These are phyloP conservation scores for Vaccinium vitisidaea DNA, from an alignment of 148 eudicot genomes.

Conservation along the genomic window DNA sequence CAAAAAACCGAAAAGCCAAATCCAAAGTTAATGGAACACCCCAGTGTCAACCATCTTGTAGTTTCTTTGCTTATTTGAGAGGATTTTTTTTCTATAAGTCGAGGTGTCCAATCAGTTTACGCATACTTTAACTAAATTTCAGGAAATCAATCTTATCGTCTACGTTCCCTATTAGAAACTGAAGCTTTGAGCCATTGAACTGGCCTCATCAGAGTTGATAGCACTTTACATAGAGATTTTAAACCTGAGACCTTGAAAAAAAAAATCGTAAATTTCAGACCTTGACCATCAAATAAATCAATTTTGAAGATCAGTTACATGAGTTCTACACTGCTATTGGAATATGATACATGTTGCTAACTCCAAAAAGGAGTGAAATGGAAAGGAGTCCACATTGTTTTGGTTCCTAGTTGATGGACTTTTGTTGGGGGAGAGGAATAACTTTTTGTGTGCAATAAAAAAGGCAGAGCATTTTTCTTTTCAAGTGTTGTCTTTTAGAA, in stretches of 20 bases:
- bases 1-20: no score
- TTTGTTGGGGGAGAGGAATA: slow-evolving; percentile 44
- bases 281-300: not conserved
- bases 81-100: no score
- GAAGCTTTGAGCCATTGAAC: not conserved
- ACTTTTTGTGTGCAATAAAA: slow-evolving; percentile 27
- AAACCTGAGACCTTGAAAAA: not conserved
- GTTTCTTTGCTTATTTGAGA: not conserved
- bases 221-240: not conserved
- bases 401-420: slow-evolving; percentile 48
- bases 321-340: not conserved
- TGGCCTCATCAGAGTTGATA: not conserved
- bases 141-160: not conserved
- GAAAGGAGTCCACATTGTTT: slow-evolving; percentile 26
- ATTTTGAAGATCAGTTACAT: not conserved
- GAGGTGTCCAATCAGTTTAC: not conserved
- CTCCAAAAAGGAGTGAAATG: slow-evolving; percentile 29
- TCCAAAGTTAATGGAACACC: no score
- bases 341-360: not conserved
- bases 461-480: slow-evolving; percentile 29
- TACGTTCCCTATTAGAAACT: not conserved
- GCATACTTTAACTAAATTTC: not conserved
- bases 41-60: not conserved
- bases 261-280: not conserved
- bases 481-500: slow-evolving; percentile 36